Evolutionary conservation across 1,139 yeast genomes (phyloP).

Genomic region (Groenewaldozyma auringiensis): DNA sequence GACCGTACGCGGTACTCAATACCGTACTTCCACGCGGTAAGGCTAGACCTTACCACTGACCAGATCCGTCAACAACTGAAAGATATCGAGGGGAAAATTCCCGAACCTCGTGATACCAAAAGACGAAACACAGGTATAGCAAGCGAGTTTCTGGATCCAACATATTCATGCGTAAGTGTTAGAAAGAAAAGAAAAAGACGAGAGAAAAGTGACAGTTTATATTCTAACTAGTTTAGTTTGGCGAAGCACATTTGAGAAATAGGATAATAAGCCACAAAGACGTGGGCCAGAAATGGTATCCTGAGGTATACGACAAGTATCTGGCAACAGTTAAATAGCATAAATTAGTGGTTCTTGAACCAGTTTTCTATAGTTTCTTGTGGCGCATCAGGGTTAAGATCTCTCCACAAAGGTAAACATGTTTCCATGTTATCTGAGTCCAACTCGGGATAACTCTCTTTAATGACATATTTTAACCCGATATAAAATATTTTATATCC

Average conservation of each 20-base stretch:
- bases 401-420: conserved; percentile 8
- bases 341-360: background rate
- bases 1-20: conserved; percentile 36
- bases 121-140: conserved; percentile 30
- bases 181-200: background rate
- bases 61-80: conserved; percentile 25
- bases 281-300: conserved; percentile 59
- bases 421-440: conserved; percentile 6
- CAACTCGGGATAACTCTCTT: conserved; percentile 10
- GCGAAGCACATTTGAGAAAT: conserved; percentile 55
- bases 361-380: background rate
- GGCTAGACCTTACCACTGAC: conserved; percentile 26
- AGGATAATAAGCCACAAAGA: conserved; percentile 61
- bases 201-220: too few relatives aligned
- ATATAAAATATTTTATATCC: conserved; percentile 42
- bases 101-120: conserved; percentile 24
- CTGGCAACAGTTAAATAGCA: conserved; percentile 8
- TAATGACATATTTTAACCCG: conserved; percentile 10
- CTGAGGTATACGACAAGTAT: conserved; percentile 35
- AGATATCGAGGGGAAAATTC: conserved; percentile 24
- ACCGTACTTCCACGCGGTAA: conserved; percentile 33
- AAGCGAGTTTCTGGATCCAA: conserved; percentile 29
- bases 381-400: background rate
- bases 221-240: conserved; percentile 30
- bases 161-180: conserved; percentile 23